Evolutionary conservation across 805 yeast species (phyloP).

Genomic region (Teunomyces panamensis): DNA sequence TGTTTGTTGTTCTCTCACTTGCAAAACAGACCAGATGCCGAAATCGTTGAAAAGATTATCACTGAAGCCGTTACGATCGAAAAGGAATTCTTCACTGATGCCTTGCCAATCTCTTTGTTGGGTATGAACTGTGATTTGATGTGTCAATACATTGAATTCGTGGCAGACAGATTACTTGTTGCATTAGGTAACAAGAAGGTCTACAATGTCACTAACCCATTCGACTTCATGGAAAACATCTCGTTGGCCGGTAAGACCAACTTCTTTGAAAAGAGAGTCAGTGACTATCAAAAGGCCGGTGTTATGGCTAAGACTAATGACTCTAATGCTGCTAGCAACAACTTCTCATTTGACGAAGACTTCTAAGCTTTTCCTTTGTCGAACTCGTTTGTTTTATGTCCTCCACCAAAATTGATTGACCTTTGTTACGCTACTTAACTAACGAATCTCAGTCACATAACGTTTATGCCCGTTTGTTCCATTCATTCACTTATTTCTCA

Average conservation of each 20-base stretch:
- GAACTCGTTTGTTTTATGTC: background rate
- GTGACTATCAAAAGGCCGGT: conserved; percentile 99
- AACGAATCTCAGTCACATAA: background rate
- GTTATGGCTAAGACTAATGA: conserved; percentile 80
- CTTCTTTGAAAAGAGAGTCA: conserved; percentile 97
- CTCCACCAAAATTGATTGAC: background rate
- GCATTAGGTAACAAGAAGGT: conserved; percentile 88
- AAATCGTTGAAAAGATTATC: conserved; percentile 78
- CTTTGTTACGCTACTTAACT: background rate
- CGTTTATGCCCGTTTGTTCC: conserved; percentile 4
- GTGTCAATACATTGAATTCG: conserved; percentile 98
- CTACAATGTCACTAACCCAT: conserved; percentile 88
- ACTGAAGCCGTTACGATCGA: conserved; percentile 95
- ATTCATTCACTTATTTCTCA: conserved; percentile 3
- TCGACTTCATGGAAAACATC: conserved; percentile 98
- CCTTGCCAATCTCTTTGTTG: conserved; percentile 85
- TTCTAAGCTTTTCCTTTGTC: conserved; percentile 47
- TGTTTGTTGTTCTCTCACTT: conserved; percentile 92
- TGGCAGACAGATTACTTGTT: conserved; percentile 91
- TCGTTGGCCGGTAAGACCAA: conserved; percentile 98
- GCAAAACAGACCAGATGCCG: conserved; percentile 79
- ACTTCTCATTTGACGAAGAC: conserved; percentile 89
- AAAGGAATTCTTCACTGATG: conserved; percentile 91
- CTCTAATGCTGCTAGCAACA: conserved; percentile 45
- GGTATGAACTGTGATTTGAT: conserved; percentile 94